Evolutionary conservation across 148 eudicot genomes (phyloP), one percentile per base, ranked within the genome.

Genomic region (Spergularia bocconei): DNA sequence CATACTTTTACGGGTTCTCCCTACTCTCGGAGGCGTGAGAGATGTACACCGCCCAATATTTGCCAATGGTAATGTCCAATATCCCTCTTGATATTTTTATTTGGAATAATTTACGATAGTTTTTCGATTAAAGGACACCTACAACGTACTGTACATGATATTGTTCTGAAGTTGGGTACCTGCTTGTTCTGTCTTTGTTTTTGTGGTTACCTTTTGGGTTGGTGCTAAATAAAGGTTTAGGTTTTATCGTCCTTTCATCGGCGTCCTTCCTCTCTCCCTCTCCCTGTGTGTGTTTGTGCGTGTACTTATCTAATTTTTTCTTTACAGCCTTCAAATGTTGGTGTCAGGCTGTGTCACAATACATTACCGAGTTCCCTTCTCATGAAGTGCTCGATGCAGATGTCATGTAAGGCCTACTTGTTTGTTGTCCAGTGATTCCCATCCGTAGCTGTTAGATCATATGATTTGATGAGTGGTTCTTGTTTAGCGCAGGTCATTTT

Each of bases 291-390:
- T 69, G 50, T 50, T 0, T 70, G 23, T 63, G 33, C 50, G 29
- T 69, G 50, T 50, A 65, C 0, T 11, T 29, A 19, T 50, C 64
- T 71, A 36, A 39, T 70, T 5, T 23, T 14, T 25, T 57, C 38
- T 72, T 38, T 25, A n/a, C 89, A 96, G 99, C 97, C 75, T 89
- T 96, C 85, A 92, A 89, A 86, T 92, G 98, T 79, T 96, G 99
- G 99, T 96, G 99, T 84, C 98, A 88, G 85, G 97, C 99, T 82
- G 88, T 85, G 62, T 91, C 87, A 83, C 99, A 84, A 44, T 91
- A 86, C 66, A 67, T 77, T 69, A 84, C 83, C 60, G 99, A 96
- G 80, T 87, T 82, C 66, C 86, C 92, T 72, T 82, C 96, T 80
- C 81, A 69, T 76, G 84, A 91, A 73, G 82, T 87, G 79, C 82